phyloP scores from a whole-genome alignment of 495 filamentous ascomycete genomes.

The Monascus purpureus region DNA sequence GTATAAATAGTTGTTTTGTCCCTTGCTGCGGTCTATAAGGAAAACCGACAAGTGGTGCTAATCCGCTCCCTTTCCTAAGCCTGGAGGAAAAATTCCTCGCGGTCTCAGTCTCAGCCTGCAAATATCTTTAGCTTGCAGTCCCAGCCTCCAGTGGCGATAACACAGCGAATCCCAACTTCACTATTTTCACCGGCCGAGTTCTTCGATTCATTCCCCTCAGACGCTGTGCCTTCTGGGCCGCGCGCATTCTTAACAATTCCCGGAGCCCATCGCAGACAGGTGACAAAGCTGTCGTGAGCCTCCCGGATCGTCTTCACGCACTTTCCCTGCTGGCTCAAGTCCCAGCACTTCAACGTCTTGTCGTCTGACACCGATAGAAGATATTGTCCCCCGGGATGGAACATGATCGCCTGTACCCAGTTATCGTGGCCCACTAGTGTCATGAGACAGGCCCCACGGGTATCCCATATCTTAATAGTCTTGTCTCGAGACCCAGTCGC shows the following conservation, averaged over 20 bases:
- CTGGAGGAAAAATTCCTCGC: too few species aligned
- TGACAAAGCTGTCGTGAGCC: conserved; percentile 77
- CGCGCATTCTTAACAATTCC: conserved; percentile 44
- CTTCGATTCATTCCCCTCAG: conserved; percentile 4
- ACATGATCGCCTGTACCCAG: conserved; percentile 79
- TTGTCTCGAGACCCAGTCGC: conserved; percentile 89
- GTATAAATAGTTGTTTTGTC: too few species aligned
- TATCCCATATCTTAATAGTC: conserved; percentile 82
- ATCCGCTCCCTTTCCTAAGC: too few species aligned
- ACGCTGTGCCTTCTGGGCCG: conserved; percentile 17
- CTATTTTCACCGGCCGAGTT: conserved; percentile 13
- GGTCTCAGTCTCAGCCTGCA: conserved; percentile 32
- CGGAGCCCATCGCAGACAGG: conserved; percentile 85
- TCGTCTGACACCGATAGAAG: conserved; percentile 77
- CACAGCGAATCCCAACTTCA: conserved; percentile 41
- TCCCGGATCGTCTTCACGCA: conserved; percentile 73
- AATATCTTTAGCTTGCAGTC: conserved; percentile 50
- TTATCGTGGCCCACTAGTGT: conserved; percentile 88
- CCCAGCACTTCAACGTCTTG: conserved; percentile 91
- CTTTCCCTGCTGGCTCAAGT: conserved; percentile 77
- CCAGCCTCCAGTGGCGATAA: conserved; percentile 51
- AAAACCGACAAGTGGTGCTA: too few species aligned
- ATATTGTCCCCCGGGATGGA: conserved; percentile 91
- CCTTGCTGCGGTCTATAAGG: too few species aligned
- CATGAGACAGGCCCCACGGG: conserved; percentile 72